Percentiles rank a stretch among this genome's conserved stretches.
Conservation (phyloP, 2,329 filamentous ascomycete species). For the Teratosphaeria gauchensis region DNA sequence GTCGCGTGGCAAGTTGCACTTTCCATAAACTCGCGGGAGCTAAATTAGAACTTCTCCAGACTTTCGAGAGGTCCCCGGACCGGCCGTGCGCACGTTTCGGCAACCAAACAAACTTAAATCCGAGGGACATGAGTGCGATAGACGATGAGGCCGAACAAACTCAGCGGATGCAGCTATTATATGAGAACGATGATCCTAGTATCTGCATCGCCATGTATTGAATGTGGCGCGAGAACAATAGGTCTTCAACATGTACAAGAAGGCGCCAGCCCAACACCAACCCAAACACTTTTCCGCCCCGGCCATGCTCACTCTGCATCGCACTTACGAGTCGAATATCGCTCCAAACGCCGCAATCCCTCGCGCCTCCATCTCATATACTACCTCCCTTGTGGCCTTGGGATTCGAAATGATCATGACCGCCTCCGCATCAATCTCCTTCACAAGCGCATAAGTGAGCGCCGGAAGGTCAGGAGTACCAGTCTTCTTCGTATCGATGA, state of each 20-base stretch:
- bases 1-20: background rate
- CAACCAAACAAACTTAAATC: no score
- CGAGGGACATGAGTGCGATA: no score
- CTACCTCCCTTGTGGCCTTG: slow-evolving; percentile 55
- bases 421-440: slow-evolving; percentile 48
- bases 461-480: slow-evolving; percentile 54
- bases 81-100: no score
- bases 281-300: background rate
- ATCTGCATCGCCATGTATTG: no score
- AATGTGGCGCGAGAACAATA: no score
- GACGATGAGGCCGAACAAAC: no score
- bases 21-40: background rate
- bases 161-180: no score
- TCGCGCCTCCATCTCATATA: slow-evolving; percentile 57
- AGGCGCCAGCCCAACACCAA: background rate
- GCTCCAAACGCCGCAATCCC: slow-evolving; percentile 61
- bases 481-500: slow-evolving; percentile 54
- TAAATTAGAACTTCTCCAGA: background rate
- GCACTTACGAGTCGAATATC: slow-evolving; percentile 56
- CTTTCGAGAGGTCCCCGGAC: no score
- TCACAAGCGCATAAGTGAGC: slow-evolving; percentile 43
- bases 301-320: background rate
- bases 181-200: no score
- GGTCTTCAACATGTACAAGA: no score
- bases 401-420: slow-evolving; percentile 67